Evolutionary conservation across 2,329 filamentous ascomycete species (phyloP), one percentile per base, ranked within the genome.

Genomic region (Sarocladium oryzae): DNA sequence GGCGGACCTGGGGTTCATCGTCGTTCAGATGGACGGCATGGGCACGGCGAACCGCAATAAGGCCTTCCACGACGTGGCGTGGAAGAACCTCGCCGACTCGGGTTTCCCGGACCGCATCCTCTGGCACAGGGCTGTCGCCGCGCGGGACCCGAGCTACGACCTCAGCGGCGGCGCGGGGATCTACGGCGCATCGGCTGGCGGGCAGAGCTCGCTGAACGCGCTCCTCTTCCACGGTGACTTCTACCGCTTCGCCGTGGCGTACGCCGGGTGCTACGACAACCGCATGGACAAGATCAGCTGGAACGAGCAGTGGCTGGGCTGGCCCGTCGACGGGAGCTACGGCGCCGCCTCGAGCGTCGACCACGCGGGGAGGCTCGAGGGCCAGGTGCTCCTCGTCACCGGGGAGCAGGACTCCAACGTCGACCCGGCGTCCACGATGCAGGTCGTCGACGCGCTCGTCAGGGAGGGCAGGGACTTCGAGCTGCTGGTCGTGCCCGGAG

Each of bases 221-320:
- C 55, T 66, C 33, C 48, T 66, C 6, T 59, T 61, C 33, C 60
- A 64, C 41, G 41, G 53, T 16, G 56, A 57, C 33, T 66, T 66
- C 28, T 66, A 63, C 50, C 62, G 56, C 33, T 62, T 56, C 1
- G 63, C 60, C 0, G 53, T 57, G 4, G 58, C 63, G 11, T 57
- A 62, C 37, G 57, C 59, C 8, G 63, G 63, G 2, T 62, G 58
- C 4, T 62, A 66, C 48, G 63, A 66, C 18, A 65, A 66, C 16
- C 60, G 63, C 2, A 59, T 66, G 58, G 62, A 61, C 35, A 59
- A 60, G 50, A 16, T 65, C 8, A 60, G 59, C 56, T 66, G 63
- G 63, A 64, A 61, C 23, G 63, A 66, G 50, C 48, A 60, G 37
- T 66, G 60, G 59, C 64, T 66, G 61, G 63, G 63, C 2, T 64